These are phyloP conservation scores for Scalesia atractyloides DNA, from an alignment of 129 eudicot species.

Conservation along the genomic window DNA sequence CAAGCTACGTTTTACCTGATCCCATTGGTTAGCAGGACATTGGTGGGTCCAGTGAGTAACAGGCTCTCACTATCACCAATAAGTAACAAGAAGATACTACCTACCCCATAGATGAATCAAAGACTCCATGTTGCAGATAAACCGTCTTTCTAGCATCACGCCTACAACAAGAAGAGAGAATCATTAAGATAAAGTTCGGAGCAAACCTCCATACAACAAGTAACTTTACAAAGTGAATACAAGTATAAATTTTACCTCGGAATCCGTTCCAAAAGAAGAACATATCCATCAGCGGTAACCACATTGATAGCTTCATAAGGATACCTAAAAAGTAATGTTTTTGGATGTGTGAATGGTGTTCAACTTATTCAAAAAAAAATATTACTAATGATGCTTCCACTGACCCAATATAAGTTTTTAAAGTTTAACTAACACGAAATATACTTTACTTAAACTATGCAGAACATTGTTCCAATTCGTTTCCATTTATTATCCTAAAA, in stretches of 20 bases:
- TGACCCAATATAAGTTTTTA: slow-evolving; percentile 6
- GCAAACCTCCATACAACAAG: background rate
- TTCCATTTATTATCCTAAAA: background rate
- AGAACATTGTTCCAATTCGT: background rate
- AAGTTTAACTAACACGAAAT: background rate
- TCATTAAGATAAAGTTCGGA: slow-evolving; percentile 8
- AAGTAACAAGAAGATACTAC: slow-evolving; percentile 25
- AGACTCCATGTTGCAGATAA: slow-evolving; percentile 89
- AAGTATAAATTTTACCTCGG: slow-evolving; percentile 58
- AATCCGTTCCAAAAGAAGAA: slow-evolving; percentile 87
- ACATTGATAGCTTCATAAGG: slow-evolving; percentile 96
- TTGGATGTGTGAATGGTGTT: slow-evolving; percentile 18
- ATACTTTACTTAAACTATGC: background rate
- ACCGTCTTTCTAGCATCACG: slow-evolving; percentile 85
- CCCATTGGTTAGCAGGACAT: background rate
- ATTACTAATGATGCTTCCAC: slow-evolving; percentile 2
- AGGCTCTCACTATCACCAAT: background rate
- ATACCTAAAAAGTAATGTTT: slow-evolving; percentile 59
- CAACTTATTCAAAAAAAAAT: background rate
- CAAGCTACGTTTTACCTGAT: background rate
- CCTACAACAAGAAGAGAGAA: slow-evolving; percentile 40
- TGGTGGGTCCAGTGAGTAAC: background rate
- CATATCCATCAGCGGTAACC: slow-evolving; percentile 91
- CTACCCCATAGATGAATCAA: slow-evolving; percentile 98
- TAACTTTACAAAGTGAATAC: background rate